Conservation (phyloP, 495 filamentous ascomycete genomes). For the Neurospora terricola region DNA sequence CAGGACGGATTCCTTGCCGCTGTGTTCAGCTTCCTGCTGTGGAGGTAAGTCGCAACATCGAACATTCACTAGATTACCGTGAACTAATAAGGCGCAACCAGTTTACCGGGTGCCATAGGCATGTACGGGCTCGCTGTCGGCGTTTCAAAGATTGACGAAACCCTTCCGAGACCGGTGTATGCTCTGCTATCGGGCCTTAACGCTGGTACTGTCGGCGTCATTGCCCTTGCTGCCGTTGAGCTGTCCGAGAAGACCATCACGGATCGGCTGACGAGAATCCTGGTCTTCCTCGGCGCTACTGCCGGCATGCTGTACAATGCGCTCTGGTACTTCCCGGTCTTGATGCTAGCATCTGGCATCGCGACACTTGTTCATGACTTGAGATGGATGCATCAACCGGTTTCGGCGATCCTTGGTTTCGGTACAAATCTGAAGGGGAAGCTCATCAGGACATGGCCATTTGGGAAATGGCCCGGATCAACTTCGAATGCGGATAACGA, state of each 20-base stretch:
- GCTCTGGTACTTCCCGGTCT: constrained; percentile 72
- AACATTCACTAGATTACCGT: background rate
- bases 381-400: constrained; percentile 35
- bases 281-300: constrained; percentile 59
- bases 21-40: constrained; percentile 55
- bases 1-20: constrained; percentile 54
- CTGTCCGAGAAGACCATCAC: constrained; percentile 66
- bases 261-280: constrained; percentile 55
- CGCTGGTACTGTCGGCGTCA: constrained; percentile 67
- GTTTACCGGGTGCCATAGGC: constrained; percentile 65
- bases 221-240: constrained; percentile 68
- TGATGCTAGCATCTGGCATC: constrained; percentile 52
- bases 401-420: background rate
- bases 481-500: background rate
- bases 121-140: constrained; percentile 68
- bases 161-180: constrained; percentile 58
- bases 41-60: constrained; percentile 40
- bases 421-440: background rate
- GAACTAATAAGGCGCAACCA: constrained; percentile 11
- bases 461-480: background rate
- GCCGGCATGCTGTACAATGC: constrained; percentile 69
- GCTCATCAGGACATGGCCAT: background rate
- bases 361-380: constrained; percentile 52
- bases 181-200: constrained; percentile 72
- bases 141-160: constrained; percentile 48